phyloP scores from a whole-genome alignment of 2,329 filamentous ascomycete species.

The Blastomyces silverae region DNA sequence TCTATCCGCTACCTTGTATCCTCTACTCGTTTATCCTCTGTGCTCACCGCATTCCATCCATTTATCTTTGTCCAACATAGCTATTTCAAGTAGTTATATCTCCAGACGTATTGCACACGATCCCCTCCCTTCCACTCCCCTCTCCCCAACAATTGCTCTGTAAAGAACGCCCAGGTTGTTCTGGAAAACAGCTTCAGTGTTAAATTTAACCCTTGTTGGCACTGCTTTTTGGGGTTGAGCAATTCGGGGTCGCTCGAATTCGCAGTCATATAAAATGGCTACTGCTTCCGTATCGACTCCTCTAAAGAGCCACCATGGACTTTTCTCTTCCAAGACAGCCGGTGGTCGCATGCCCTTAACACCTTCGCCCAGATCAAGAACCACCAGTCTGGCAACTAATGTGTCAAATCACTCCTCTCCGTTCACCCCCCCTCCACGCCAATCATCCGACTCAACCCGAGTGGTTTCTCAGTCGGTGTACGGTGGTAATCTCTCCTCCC shows the following conservation, averaged over 20 bases:
- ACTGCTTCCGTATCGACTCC: slow-evolving; percentile 78
- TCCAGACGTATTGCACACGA: slow-evolving; percentile 20
- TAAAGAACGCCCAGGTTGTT: slow-evolving; percentile 24
- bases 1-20: slow-evolving; percentile 22
- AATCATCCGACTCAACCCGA: slow-evolving; percentile 49
- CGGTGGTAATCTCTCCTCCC: slow-evolving; percentile 68
- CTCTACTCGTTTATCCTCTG: slow-evolving; percentile 25
- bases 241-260: slow-evolving; percentile 31
- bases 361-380: slow-evolving; percentile 69
- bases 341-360: slow-evolving; percentile 92
- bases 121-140: neutral
- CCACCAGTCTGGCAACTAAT: slow-evolving; percentile 40
- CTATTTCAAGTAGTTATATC: slow-evolving; percentile 35
- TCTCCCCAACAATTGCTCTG: neutral
- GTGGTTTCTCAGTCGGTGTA: slow-evolving; percentile 63
- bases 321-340: slow-evolving; percentile 88
- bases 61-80: slow-evolving; percentile 29
- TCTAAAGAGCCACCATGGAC: slow-evolving; percentile 85
- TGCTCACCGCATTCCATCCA: slow-evolving; percentile 31
- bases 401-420: slow-evolving; percentile 60
- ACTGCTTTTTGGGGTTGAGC: slow-evolving; percentile 32
- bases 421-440: slow-evolving; percentile 66
- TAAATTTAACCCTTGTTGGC: neutral
- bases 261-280: slow-evolving; percentile 60
- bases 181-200: no score